A percentile compares a stretch with the other conserved stretches of the same genome.
Evolutionary conservation across 768 basidiomycete species (phyloP).

Genomic region (Crucibulum laeve): DNA sequence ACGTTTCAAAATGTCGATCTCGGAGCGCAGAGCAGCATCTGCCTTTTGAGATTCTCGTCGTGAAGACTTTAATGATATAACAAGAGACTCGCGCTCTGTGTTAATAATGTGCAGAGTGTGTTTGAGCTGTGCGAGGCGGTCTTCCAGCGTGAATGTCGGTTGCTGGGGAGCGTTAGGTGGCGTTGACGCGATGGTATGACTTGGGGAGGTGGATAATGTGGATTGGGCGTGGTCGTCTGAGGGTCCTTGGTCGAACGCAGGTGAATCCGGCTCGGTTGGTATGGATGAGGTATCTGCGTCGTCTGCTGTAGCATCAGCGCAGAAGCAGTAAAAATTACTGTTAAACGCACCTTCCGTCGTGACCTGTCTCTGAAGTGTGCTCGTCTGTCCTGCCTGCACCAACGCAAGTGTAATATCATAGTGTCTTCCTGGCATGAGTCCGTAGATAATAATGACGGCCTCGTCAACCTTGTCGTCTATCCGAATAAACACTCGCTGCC

Average conservation of each 20-base stretch:
- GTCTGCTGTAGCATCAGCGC: not conserved
- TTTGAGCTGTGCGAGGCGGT: constrained; percentile 61
- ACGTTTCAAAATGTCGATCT: constrained; percentile 81
- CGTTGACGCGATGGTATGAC: constrained; percentile 19
- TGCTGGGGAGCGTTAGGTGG: constrained; percentile 20
- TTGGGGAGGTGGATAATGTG: constrained; percentile 37
- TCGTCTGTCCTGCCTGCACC: constrained; percentile 51
- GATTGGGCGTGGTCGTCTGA: constrained; percentile 29
- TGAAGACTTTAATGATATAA: constrained; percentile 67
- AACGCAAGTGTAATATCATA: constrained; percentile 88
- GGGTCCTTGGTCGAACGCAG: constrained; percentile 22
- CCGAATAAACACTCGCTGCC: constrained; percentile 76
- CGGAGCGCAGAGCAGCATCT: constrained; percentile 73
- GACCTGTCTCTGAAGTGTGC: constrained; percentile 63
- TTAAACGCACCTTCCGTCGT: constrained; percentile 57
- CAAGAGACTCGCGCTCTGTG: constrained; percentile 65
- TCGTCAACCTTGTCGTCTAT: constrained; percentile 81
- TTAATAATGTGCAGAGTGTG: constrained; percentile 60
- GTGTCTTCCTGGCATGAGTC: constrained; percentile 81
- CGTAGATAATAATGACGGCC: constrained; percentile 88
- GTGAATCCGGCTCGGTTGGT: constrained; percentile 29
- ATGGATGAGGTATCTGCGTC: constrained; percentile 20
- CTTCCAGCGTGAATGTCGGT: constrained; percentile 43
- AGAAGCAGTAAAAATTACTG: constrained; percentile 6
- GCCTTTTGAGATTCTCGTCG: constrained; percentile 82